A percentile compares a stretch with the other conserved stretches of the same genome.
These are phyloP conservation scores for Candida tibetensis DNA, from an alignment of 805 yeast species.

Conservation along the genomic window DNA sequence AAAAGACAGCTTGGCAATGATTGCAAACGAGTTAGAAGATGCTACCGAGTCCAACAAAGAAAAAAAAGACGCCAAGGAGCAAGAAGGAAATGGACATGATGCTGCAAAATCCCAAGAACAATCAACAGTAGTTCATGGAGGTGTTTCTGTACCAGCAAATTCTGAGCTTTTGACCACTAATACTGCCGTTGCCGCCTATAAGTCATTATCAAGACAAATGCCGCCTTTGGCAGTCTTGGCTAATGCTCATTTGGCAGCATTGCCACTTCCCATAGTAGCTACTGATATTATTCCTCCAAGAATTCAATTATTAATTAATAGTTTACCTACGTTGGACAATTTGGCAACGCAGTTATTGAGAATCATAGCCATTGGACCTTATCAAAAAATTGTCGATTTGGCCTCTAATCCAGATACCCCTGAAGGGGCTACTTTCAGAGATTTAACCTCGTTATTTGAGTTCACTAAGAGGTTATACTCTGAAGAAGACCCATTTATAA, in stretches of 20 bases:
- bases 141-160: conserved; percentile 34
- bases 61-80: conserved; percentile 3
- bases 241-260: conserved; percentile 55
- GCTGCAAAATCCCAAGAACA: conserved; percentile 1
- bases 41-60: conserved; percentile 24
- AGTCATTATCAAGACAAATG: conserved; percentile 37
- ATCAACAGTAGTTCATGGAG: conserved; percentile 11
- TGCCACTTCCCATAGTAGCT: conserved; percentile 58
- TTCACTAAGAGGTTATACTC: conserved; percentile 69
- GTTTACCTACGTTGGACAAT: conserved; percentile 77
- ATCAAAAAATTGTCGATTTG: conserved; percentile 68
- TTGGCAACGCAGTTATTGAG: conserved; percentile 77
- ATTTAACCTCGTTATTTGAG: conserved; percentile 72
- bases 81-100: neutral
- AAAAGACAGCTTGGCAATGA: conserved; percentile 26
- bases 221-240: conserved; percentile 34
- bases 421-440: conserved; percentile 63
- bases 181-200: conserved; percentile 41
- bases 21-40: conserved; percentile 31
- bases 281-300: conserved; percentile 57
- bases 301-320: conserved; percentile 61
- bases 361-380: conserved; percentile 68
- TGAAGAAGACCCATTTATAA: conserved; percentile 68
- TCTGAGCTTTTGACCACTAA: conserved; percentile 41
- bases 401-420: conserved; percentile 65